phyloP scores from a whole-genome alignment of 2,329 filamentous ascomycete species.

The Knufia fluminis region DNA sequence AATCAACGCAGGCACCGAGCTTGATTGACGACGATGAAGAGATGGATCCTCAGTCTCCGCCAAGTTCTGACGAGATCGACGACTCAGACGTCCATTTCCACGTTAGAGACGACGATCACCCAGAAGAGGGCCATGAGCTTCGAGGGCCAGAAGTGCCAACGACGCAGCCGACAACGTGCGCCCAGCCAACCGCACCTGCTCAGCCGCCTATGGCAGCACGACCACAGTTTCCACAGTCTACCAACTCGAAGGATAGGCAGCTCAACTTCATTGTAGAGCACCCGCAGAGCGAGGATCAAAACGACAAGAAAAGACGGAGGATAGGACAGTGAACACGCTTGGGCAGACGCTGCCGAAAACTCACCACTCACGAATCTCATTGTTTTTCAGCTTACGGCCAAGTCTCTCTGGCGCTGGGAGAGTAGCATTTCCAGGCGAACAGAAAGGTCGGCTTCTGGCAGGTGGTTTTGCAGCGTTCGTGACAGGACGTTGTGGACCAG shows the following conservation, averaged over 20 bases:
- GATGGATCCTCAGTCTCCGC: conserved; percentile 57
- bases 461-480: conserved; percentile 3
- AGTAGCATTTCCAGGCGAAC: conserved; percentile 6
- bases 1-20: conserved; percentile 69
- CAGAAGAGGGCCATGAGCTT: conserved; percentile 24
- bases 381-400: background rate
- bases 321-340: conserved; percentile 11
- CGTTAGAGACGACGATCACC: conserved; percentile 38
- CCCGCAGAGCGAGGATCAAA: conserved; percentile 19
- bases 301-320: conserved; percentile 6
- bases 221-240: conserved; percentile 11
- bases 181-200: conserved; percentile 28
- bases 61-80: conserved; percentile 44
- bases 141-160: conserved; percentile 10
- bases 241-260: conserved; percentile 24
- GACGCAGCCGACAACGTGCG: conserved; percentile 26
- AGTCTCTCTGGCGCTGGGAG: background rate
- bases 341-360: background rate
- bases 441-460: background rate
- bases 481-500: background rate
- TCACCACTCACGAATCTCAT: background rate
- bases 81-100: conserved; percentile 38
- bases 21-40: conserved; percentile 74
- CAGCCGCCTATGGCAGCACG: conserved; percentile 24
- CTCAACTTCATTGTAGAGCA: conserved; percentile 31